Base-by-base conservation (phyloP, 2,329 filamentous ascomycete species). In the Lachnellula subtilissima region DNA sequence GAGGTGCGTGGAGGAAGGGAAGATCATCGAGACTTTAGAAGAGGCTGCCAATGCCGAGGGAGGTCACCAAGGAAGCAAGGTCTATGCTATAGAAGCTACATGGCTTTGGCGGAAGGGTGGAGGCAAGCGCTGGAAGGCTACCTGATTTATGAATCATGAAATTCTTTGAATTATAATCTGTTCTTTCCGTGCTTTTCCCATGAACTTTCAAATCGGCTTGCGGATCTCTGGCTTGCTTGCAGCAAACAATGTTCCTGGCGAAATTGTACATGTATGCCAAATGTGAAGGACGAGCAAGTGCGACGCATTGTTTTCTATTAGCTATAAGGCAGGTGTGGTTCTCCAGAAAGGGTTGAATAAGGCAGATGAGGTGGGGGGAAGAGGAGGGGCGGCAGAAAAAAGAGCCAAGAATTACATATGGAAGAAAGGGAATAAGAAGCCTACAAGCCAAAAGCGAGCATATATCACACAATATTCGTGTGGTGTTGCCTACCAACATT, bases 21-120 rank as follows among this genome's bases (percentile, higher is more conserved):
- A 83, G 50, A 85, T 96, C 2, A 72, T 97, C 49, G 85, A 91
- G 55, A 88, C 84, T 17, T 76, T 97, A 68, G 80, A 87, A 56
- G 85, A 88, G 60, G 92, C 94, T 65, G 89, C 89, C 2, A 80
- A 77, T 55, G 78, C 78, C 40, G 82, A 84, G 51, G 74, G 77
- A 28, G 85, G 85, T 0, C 92, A 97, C 76, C 76, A 88, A 57
- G 93, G 90, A 55, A 90, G 89, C 50, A 83, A 85, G 66, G 87
- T 88, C 0, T 96, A 92, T 77, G 92, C 93, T 11, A 85, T 88
- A 3, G 93, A 97, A 71, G 92, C 91, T 1, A 74, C 97, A 15
- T 97, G 93, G 92, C 72, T 96, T 70, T 64, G 78, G 79, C 57
- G 82, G 71, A 66, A 78, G 73, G 59, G 76, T 60, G 64, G 71